Evolutionary conservation across 805 yeast genomes (phyloP).

Genomic region (Cyberlindnera sargentensis): DNA sequence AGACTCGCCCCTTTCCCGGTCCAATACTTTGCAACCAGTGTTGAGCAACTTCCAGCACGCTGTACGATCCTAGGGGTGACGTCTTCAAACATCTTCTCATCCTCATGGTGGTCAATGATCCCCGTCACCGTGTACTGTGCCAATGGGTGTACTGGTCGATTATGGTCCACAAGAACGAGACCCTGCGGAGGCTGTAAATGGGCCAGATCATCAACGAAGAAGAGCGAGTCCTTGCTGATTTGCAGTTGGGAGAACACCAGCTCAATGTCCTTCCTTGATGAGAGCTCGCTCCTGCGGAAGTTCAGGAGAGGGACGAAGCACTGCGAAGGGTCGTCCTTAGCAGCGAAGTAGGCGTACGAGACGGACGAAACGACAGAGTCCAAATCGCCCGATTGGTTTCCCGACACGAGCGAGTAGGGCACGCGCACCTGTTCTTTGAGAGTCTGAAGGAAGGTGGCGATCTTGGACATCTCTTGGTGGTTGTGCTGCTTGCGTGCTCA

Average conservation of each 20-base stretch:
- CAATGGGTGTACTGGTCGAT: constrained; percentile 31
- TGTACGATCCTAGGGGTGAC: constrained; percentile 58
- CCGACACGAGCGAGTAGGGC: constrained; percentile 42
- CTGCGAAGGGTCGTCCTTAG: constrained; percentile 24
- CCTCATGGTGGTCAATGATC: constrained; percentile 86
- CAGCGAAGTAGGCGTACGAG: constrained; percentile 55
- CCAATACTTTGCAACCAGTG: constrained; percentile 66
- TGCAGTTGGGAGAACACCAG: constrained; percentile 41
- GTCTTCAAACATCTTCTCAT: constrained; percentile 42
- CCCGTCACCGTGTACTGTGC: constrained; percentile 35
- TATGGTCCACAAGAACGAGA: constrained; percentile 74
- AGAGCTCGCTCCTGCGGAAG: constrained; percentile 59
- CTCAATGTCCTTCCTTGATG: constrained; percentile 64
- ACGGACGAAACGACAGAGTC: constrained; percentile 82
- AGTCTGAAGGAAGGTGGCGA: neutral
- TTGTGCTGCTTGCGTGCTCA: too few species aligned
- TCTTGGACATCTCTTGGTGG: too few species aligned
- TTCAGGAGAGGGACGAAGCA: constrained; percentile 55
- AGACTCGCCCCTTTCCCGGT: constrained; percentile 15
- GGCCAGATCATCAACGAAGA: constrained; percentile 64
- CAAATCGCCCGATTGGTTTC: constrained; percentile 83
- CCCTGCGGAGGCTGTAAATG: constrained; percentile 9
- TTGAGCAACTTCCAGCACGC: constrained; percentile 71
- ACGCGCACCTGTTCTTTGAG: neutral
- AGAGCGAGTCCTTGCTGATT: constrained; percentile 42